Percentiles rank a stretch among this genome's conserved stretches.
Evolutionary conservation across 768 basidiomycete species (phyloP).

Genomic region (Omphalotus guepiniiformis): DNA sequence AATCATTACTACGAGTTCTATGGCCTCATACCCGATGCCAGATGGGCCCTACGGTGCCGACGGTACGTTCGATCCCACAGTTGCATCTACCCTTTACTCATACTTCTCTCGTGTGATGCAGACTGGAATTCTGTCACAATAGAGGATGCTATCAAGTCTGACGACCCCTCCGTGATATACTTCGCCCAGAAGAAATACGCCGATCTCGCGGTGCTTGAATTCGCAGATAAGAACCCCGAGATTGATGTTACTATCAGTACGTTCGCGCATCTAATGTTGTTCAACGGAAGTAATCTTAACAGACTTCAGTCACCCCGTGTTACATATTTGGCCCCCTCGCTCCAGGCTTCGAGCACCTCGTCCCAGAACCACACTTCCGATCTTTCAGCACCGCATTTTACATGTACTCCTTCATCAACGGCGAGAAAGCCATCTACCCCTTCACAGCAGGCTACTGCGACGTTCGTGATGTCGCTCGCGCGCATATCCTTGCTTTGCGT

Average conservation of each 20-base stretch:
- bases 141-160: neutral
- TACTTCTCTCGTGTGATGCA: neutral
- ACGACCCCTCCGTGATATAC: neutral
- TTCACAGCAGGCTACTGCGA: slow-evolving; percentile 12
- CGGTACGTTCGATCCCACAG: neutral
- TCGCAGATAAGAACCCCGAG: slow-evolving; percentile 1
- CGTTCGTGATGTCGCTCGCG: slow-evolving; percentile 16
- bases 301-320: slow-evolving; percentile 17
- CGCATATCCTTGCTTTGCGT: slow-evolving; percentile 15
- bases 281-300: slow-evolving; percentile 14
- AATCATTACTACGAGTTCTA: slow-evolving; percentile 5
- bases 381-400: slow-evolving; percentile 12
- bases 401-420: slow-evolving; percentile 13
- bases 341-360: slow-evolving; percentile 15
- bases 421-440: slow-evolving; percentile 10
- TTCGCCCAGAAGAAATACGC: slow-evolving; percentile 4
- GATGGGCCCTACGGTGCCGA: neutral
- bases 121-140: neutral
- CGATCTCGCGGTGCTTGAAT: neutral
- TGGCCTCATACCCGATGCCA: slow-evolving; percentile 2
- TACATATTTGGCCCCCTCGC: slow-evolving; percentile 24
- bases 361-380: slow-evolving; percentile 12
- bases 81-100: neutral
- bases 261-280: slow-evolving; percentile 12
- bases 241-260: slow-evolving; percentile 4